These are phyloP conservation scores for Alternaria consortialis DNA, from an alignment of 2,329 filamentous ascomycete genomes.

Conservation along the genomic window DNA sequence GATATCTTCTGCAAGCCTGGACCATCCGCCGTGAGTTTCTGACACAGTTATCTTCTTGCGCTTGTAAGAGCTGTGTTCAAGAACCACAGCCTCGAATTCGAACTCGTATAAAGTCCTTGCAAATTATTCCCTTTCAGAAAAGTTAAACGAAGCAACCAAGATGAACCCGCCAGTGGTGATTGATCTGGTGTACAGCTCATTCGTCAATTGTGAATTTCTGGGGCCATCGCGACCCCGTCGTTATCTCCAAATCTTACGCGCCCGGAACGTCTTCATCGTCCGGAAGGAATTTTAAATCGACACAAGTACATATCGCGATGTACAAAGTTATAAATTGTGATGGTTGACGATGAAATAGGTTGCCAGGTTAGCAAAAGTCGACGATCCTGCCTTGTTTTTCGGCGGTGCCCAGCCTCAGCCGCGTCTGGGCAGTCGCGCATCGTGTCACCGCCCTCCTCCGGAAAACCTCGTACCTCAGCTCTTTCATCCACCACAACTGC, in stretches of 20 bases:
- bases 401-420: constrained; percentile 11
- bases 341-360: not conserved
- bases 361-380: not conserved
- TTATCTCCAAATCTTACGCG: not conserved
- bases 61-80: too few species aligned
- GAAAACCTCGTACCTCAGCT: constrained; percentile 4
- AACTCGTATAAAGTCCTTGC: too few species aligned
- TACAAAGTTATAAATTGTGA: not conserved
- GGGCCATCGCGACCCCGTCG: not conserved
- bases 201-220: not conserved
- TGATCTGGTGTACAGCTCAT: too few species aligned
- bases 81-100: too few species aligned
- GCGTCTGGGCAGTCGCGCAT: constrained; percentile 11
- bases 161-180: too few species aligned
- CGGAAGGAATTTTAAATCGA: rapidly evolving
- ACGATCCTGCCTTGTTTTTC: constrained; percentile 8
- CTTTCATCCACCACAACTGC: constrained; percentile 9
- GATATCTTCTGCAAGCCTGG: too few species aligned
- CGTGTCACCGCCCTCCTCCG: constrained; percentile 8
- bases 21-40: too few species aligned
- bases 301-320: not conserved
- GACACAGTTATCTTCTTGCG: too few species aligned
- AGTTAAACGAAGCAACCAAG: too few species aligned
- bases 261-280: not conserved
- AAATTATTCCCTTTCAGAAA: too few species aligned